phyloP scores from a whole-genome alignment of 805 yeast genomes.

The Saturnispora silvae region DNA sequence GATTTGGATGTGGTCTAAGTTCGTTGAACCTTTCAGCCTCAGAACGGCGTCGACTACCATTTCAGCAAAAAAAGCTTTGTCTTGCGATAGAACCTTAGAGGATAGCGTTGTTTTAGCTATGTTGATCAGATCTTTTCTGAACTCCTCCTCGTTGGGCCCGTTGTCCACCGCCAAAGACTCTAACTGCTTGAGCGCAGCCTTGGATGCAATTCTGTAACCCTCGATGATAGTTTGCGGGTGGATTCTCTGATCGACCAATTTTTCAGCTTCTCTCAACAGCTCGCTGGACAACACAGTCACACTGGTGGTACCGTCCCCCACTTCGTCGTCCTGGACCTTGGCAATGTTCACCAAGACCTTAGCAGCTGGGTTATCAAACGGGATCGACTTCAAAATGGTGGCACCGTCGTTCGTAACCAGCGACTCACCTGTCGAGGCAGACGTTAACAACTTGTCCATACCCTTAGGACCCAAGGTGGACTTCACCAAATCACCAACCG shows the following conservation, averaged over 20 bases:
- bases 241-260: conserved; percentile 80
- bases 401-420: conserved; percentile 97
- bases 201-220: conserved; percentile 84
- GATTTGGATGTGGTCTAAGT: conserved; percentile 85
- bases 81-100: conserved; percentile 90
- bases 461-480: conserved; percentile 96
- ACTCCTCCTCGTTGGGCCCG: conserved; percentile 43
- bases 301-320: conserved; percentile 97
- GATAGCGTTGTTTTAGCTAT: conserved; percentile 92
- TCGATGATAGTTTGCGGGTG: conserved; percentile 97
- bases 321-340: conserved; percentile 94
- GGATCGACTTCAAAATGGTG: conserved; percentile 81
- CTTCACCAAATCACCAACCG: conserved; percentile 95
- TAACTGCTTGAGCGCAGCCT: conserved; percentile 76
- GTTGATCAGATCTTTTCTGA: conserved; percentile 67
- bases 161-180: conserved; percentile 69
- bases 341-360: conserved; percentile 90
- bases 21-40: conserved; percentile 76
- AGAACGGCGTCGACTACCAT: conserved; percentile 92
- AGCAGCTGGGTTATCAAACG: conserved; percentile 98
- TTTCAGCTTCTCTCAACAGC: conserved; percentile 90
- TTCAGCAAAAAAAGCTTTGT: conserved; percentile 78
- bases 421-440: conserved; percentile 68
- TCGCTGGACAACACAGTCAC: conserved; percentile 94
- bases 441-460: conserved; percentile 90